Conservation (phyloP, 2,329 filamentous ascomycete genomes). For the Penicillium sp. region DNA sequence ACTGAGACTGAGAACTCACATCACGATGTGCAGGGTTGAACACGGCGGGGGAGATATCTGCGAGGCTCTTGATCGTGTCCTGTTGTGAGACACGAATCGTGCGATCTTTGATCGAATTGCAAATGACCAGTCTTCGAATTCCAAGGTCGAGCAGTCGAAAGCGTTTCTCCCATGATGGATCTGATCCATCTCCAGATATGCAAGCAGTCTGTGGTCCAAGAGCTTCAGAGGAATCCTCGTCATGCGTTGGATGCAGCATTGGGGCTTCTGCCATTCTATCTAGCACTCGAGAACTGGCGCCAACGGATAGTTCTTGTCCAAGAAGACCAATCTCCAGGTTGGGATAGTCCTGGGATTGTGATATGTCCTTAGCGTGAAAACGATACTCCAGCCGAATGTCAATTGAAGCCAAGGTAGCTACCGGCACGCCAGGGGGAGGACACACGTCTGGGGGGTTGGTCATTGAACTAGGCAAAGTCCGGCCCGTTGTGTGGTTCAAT, state of each 20-base stretch:
- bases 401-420: constrained; percentile 23
- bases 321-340: neutral
- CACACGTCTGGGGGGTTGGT: constrained; percentile 14
- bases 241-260: neutral
- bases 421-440: constrained; percentile 19
- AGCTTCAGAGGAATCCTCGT: neutral
- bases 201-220: neutral
- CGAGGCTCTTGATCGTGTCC: constrained; percentile 18
- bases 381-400: constrained; percentile 22
- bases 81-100: constrained; percentile 3
- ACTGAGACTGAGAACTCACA: constrained; percentile 19
- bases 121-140: constrained; percentile 24
- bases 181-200: neutral
- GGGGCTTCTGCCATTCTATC: neutral
- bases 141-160: constrained; percentile 28
- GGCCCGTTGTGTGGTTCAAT: neutral
- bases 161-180: constrained; percentile 4
- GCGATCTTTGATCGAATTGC: constrained; percentile 3
- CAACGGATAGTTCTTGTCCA: neutral
- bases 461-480: constrained; percentile 21
- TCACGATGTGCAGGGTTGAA: constrained; percentile 34
- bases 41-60: constrained; percentile 29
- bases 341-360: too few species aligned
- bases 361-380: neutral
- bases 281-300: too few species aligned